phyloP scores from a whole-genome alignment of 2,329 filamentous ascomycete genomes.

The Triangularia verruculosa region DNA sequence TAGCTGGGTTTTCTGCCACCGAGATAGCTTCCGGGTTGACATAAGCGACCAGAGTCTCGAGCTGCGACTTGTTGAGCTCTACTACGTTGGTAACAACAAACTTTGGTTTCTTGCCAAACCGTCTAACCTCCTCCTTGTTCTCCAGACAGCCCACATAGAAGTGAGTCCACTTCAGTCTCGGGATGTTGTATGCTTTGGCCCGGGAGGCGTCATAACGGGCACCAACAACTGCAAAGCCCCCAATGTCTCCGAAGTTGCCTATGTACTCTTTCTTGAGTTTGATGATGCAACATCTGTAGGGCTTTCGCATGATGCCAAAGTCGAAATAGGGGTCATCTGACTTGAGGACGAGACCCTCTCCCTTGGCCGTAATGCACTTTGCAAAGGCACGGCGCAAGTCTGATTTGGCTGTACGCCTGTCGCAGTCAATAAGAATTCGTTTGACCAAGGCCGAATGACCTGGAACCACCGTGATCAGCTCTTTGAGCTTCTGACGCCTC shows the following conservation, averaged over 20 bases:
- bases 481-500: slow-evolving; percentile 57
- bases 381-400: slow-evolving; percentile 64
- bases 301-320: slow-evolving; percentile 37
- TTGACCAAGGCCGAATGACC: slow-evolving; percentile 67
- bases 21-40: slow-evolving; percentile 44
- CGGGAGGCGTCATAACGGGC: slow-evolving; percentile 66
- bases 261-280: slow-evolving; percentile 91
- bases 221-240: slow-evolving; percentile 78
- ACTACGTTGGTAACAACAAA: slow-evolving; percentile 68
- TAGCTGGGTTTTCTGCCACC: slow-evolving; percentile 38
- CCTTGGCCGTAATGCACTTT: slow-evolving; percentile 59
- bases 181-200: slow-evolving; percentile 53
- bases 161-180: slow-evolving; percentile 67
- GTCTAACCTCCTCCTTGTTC: slow-evolving; percentile 60
- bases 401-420: slow-evolving; percentile 46
- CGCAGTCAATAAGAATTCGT: slow-evolving; percentile 67
- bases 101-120: slow-evolving; percentile 49
- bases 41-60: slow-evolving; percentile 49
- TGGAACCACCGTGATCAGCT: slow-evolving; percentile 48
- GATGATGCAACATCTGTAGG: slow-evolving; percentile 57
- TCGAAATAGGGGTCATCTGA: slow-evolving; percentile 76
- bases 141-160: slow-evolving; percentile 76
- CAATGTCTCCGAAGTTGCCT: slow-evolving; percentile 71
- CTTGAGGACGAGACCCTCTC: slow-evolving; percentile 81
- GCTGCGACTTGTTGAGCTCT: slow-evolving; percentile 50